These are phyloP conservation scores for Mycena crocata DNA, from an alignment of 768 basidiomycete species.

Conservation along the genomic window DNA sequence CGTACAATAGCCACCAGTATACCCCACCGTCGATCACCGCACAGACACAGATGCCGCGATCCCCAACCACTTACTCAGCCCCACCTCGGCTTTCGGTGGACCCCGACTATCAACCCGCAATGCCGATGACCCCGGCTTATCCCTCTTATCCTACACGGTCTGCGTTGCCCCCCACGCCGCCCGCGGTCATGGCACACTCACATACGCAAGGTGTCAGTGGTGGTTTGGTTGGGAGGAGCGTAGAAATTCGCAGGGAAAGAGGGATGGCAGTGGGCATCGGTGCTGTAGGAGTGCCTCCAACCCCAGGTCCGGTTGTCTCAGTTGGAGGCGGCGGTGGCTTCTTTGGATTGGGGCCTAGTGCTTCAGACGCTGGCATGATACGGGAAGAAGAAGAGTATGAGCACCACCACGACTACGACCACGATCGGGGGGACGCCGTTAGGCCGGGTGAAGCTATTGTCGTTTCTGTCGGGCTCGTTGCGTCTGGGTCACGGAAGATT, in stretches of 20 bases:
- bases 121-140: conserved; percentile 76
- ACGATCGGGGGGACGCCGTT: conserved; percentile 14
- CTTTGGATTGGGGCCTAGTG: conserved; percentile 29
- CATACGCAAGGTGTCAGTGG: conserved; percentile 59
- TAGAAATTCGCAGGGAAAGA: conserved; percentile 77
- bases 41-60: conserved; percentile 51
- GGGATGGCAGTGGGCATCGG: conserved; percentile 50
- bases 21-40: conserved; percentile 47
- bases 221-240: conserved; percentile 55
- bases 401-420: conserved; percentile 10
- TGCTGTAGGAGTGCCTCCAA: conserved; percentile 53
- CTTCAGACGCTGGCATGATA: conserved; percentile 40
- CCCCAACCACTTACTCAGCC: conserved; percentile 67
- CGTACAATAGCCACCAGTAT: conserved; percentile 38
- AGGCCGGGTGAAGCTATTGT: conserved; percentile 68
- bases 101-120: conserved; percentile 33
- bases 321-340: conserved; percentile 52
- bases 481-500: conserved; percentile 34
- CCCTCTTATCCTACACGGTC: conserved; percentile 70
- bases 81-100: conserved; percentile 50
- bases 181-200: conserved; percentile 66
- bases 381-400: conserved; percentile 40
- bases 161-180: conserved; percentile 62
- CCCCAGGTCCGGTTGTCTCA: conserved; percentile 66
- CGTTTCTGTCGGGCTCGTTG: conserved; percentile 72